These are phyloP conservation scores for Suillus alpinus DNA, from an alignment of 768 basidiomycete species.

Conservation along the genomic window DNA sequence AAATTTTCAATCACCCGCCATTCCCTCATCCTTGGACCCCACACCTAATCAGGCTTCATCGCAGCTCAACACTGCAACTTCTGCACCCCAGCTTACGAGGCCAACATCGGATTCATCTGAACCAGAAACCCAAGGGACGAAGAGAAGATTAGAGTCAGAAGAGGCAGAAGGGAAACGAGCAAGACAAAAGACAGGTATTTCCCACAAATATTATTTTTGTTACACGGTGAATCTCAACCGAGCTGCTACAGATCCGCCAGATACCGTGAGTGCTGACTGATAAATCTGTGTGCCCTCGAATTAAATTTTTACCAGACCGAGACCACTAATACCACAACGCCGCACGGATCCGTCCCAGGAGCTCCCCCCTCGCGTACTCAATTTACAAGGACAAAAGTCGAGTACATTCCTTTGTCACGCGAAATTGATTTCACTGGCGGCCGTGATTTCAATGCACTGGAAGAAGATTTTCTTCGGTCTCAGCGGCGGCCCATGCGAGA, in stretches of 20 bases:
- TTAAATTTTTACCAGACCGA: constrained; percentile 1
- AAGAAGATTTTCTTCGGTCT: constrained; percentile 53
- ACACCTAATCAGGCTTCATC: not conserved
- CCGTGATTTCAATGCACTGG: constrained; percentile 68
- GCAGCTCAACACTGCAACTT: constrained; percentile 11
- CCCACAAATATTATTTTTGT: constrained; percentile 21
- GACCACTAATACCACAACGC: constrained; percentile 3
- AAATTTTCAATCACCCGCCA: constrained; percentile 2
- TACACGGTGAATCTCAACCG: constrained; percentile 22
- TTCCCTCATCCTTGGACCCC: not conserved
- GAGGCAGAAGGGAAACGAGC: constrained; percentile 68
- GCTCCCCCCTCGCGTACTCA: constrained; percentile 43
- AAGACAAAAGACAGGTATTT: constrained; percentile 66
- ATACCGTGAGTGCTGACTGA: constrained; percentile 39
- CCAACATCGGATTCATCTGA: constrained; percentile 35
- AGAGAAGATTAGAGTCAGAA: constrained; percentile 68
- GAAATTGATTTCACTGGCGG: constrained; percentile 78
- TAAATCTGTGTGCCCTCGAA: constrained; percentile 7
- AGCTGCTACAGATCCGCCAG: constrained; percentile 46
- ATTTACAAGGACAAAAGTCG: constrained; percentile 74
- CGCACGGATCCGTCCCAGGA: constrained; percentile 24
- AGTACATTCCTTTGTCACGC: constrained; percentile 80
- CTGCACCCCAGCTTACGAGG: constrained; percentile 2
- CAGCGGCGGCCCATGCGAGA: constrained; percentile 61
- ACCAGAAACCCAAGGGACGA: constrained; percentile 60